Conservation (phyloP, 805 yeast species). For the Clavispora vitiphila region DNA sequence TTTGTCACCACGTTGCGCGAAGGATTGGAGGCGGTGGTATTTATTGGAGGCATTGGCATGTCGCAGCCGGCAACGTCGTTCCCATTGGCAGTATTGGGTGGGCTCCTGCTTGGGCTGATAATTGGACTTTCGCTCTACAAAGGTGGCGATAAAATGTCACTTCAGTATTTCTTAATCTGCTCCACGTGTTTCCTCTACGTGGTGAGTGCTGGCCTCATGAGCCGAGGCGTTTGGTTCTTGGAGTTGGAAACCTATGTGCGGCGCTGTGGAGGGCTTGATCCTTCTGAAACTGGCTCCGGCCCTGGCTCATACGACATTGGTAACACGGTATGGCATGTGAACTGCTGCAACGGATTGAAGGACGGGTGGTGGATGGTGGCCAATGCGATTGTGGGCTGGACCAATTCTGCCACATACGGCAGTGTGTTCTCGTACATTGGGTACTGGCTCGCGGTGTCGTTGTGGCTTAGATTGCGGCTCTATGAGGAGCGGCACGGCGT, state of each 20-base stretch:
- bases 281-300: slow-evolving; percentile 41
- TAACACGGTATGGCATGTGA: slow-evolving; percentile 41
- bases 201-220: slow-evolving; percentile 41
- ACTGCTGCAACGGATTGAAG: slow-evolving; percentile 41
- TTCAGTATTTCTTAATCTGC: slow-evolving; percentile 36
- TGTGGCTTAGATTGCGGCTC: slow-evolving; percentile 25
- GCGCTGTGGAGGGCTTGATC: slow-evolving; percentile 38
- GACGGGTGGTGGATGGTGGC: slow-evolving; percentile 46
- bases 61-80: slow-evolving; percentile 13
- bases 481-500: slow-evolving; percentile 36
- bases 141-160: slow-evolving; percentile 38
- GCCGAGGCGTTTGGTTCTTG: slow-evolving; percentile 41
- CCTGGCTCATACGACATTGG: slow-evolving; percentile 42
- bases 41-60: slow-evolving; percentile 25
- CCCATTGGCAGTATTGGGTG: slow-evolving; percentile 24
- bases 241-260: slow-evolving; percentile 37
- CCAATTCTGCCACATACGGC: slow-evolving; percentile 42
- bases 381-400: slow-evolving; percentile 44
- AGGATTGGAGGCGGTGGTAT: slow-evolving; percentile 68
- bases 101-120: slow-evolving; percentile 26
- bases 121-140: slow-evolving; percentile 34
- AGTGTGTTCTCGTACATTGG: slow-evolving; percentile 32
- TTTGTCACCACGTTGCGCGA: slow-evolving; percentile 25
- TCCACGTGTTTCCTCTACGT: slow-evolving; percentile 39
- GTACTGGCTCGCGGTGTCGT: slow-evolving; percentile 34